A percentile compares a stretch with the other conserved stretches of the same genome.
These are phyloP conservation scores for Elsinoe batatas DNA, from an alignment of 2,329 filamentous ascomycete species.

Conservation along the genomic window DNA sequence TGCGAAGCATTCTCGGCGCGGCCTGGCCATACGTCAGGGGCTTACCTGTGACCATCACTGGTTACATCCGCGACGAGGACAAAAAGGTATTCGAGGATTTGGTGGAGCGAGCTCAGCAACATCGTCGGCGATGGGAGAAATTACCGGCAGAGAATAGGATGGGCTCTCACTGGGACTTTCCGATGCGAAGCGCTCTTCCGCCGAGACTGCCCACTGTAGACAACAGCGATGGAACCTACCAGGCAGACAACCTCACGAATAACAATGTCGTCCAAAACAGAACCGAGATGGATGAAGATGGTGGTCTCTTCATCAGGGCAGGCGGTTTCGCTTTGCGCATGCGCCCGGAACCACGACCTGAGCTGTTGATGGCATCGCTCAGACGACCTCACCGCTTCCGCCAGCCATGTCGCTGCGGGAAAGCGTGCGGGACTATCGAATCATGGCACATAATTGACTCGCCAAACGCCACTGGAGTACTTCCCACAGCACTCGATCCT, in stretches of 20 bases:
- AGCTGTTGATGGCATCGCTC: too few species aligned
- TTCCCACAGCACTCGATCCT: too few species aligned
- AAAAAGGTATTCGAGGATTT: not conserved
- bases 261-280: too few species aligned
- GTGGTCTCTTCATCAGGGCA: too few species aligned
- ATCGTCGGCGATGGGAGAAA: not conserved
- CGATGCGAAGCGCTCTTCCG: not conserved
- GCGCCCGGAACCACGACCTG: too few species aligned
- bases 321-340: too few species aligned
- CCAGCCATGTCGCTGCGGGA: not conserved
- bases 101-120: not conserved
- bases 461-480: not conserved
- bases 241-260: too few species aligned
- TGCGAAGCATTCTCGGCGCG: not conserved
- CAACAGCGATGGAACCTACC: too few species aligned
- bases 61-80: not conserved
- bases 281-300: too few species aligned
- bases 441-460: not conserved
- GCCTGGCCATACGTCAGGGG: slow-evolving; percentile 7
- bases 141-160: not conserved
- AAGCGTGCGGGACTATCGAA: not conserved
- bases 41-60: not conserved
- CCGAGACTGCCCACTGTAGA: not conserved
- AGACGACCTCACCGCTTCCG: not conserved
- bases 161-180: not conserved